These are phyloP conservation scores for Pharnaceum exiguum DNA, from an alignment of 148 eudicot genomes.

Conservation along the genomic window DNA sequence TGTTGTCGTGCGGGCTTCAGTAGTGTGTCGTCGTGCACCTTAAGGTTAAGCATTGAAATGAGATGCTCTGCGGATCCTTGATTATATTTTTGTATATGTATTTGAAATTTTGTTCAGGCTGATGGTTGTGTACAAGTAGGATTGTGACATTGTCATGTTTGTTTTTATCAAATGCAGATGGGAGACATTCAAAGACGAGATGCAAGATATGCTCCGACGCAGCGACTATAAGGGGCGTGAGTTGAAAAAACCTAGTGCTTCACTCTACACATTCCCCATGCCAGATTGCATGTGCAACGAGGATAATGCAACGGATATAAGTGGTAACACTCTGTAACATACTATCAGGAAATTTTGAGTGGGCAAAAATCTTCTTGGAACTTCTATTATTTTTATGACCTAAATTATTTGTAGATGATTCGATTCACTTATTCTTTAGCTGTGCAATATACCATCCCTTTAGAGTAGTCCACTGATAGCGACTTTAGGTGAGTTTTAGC, in stretches of 20 bases:
- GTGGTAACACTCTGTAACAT: conserved; percentile 25
- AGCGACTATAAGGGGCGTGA: conserved; percentile 78
- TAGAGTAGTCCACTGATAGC: conserved; percentile 5
- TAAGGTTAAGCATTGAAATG: no score
- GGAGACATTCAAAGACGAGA: conserved; percentile 60
- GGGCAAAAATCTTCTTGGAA: not conserved
- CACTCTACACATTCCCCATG: conserved; percentile 88
- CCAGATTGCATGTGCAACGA: conserved; percentile 96
- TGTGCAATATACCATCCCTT: conserved; percentile 9
- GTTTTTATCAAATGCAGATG: no score
- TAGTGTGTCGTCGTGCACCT: no score
- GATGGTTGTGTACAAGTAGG: no score
- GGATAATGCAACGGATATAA: conserved; percentile 19
- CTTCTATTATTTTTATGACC: conserved; percentile 4
- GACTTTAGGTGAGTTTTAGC: conserved; percentile 9
- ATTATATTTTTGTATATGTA: no score
- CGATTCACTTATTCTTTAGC: conserved; percentile 14
- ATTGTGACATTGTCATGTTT: no score
- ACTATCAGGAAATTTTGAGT: conserved; percentile 3
- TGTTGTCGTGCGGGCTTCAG: no score
- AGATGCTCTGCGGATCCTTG: no score
- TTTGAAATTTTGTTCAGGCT: no score
- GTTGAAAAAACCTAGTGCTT: conserved; percentile 68
- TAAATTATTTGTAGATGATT: conserved; percentile 23
- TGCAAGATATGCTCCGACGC: conserved; percentile 86